Conservation (phyloP, 2,329 filamentous ascomycete species). For the Didymellaceae sp. region DNA sequence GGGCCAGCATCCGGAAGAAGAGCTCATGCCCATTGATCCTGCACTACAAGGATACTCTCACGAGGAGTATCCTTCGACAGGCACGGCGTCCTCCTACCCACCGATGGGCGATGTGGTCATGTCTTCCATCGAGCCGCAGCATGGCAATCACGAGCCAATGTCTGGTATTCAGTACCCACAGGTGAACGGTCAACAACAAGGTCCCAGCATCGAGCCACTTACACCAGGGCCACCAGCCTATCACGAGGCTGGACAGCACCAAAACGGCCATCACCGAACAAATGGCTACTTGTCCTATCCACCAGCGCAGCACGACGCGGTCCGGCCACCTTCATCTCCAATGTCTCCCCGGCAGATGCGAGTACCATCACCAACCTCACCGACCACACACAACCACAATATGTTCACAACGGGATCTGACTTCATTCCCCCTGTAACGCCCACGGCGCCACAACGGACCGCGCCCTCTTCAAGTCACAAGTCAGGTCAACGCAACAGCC, state of each 20-base stretch:
- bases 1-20: constrained; percentile 29
- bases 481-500: constrained; percentile 31
- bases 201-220: constrained; percentile 36
- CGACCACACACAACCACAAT: constrained; percentile 27
- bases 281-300: constrained; percentile 20
- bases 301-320: constrained; percentile 13
- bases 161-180: constrained; percentile 5
- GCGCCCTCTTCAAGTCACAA: constrained; percentile 26
- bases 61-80: constrained; percentile 22
- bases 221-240: constrained; percentile 31
- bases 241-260: constrained; percentile 7
- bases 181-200: constrained; percentile 19
- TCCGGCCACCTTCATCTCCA: constrained; percentile 27
- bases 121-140: constrained; percentile 43
- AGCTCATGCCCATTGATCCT: constrained; percentile 39
- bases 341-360: constrained; percentile 28
- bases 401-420: constrained; percentile 33
- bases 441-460: constrained; percentile 7
- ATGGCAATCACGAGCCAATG: constrained; percentile 19
- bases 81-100: constrained; percentile 22
- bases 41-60: constrained; percentile 34
- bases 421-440: constrained; percentile 28
- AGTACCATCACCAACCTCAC: constrained; percentile 24
- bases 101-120: constrained; percentile 37
- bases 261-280: constrained; percentile 16